phyloP scores from a whole-genome alignment of 257 asterid species.

The Solanum dulcamara region DNA sequence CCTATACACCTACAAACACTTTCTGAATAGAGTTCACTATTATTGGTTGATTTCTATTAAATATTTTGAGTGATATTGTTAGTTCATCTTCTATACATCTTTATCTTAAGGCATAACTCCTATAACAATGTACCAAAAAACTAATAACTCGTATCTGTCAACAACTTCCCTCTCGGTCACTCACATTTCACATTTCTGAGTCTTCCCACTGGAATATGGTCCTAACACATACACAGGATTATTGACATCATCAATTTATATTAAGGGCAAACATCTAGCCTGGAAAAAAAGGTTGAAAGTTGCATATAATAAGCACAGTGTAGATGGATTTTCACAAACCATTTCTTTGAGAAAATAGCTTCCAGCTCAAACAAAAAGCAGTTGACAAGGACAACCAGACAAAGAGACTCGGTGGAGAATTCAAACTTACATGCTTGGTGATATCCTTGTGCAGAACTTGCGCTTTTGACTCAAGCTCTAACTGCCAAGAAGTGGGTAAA shows the following conservation, averaged over 20 bases:
- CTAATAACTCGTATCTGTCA: neutral
- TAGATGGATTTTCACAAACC: neutral
- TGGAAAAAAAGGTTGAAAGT: neutral
- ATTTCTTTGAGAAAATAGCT: neutral
- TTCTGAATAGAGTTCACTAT: neutral
- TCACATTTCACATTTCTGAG: neutral
- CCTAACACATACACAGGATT: neutral
- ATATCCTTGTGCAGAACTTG: conserved; percentile 62
- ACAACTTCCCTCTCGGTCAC: neutral
- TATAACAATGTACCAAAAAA: neutral
- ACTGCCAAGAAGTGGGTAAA: conserved; percentile 28
- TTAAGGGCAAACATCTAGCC: neutral
- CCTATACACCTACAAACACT: neutral
- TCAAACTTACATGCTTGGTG: conserved; percentile 52
- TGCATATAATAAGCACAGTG: neutral
- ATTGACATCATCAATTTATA: neutral
- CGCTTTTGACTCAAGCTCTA: conserved; percentile 66
- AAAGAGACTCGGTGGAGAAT: neutral
- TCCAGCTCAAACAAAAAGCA: neutral
- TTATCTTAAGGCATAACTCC: neutral
- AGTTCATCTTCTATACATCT: neutral
- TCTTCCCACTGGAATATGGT: neutral
- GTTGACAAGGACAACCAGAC: neutral
- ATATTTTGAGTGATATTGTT: neutral
- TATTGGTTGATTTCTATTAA: neutral